These are phyloP conservation scores for Plasmodium vivax DNA, from an alignment of 169 alveolate species.

Conservation along the genomic window DNA sequence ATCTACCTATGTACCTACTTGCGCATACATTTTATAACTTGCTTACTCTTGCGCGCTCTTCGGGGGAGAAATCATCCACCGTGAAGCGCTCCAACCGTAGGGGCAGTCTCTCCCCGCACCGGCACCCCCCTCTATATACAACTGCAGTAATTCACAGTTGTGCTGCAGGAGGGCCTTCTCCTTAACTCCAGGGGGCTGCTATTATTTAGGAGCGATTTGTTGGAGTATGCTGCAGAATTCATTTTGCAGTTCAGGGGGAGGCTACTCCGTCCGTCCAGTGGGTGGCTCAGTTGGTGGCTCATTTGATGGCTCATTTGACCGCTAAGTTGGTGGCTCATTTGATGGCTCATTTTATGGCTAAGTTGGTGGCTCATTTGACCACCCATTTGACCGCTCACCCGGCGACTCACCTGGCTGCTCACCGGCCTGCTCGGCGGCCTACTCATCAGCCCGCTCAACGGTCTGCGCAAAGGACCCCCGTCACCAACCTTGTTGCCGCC, in stretches of 20 bases:
- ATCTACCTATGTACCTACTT: neutral
- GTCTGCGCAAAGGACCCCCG: neutral
- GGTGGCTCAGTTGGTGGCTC: neutral
- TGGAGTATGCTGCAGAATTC: neutral
- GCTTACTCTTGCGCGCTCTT: neutral
- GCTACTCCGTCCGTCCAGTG: neutral
- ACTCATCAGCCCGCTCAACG: neutral
- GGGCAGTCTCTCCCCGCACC: too few species aligned
- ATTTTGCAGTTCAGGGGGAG: neutral
- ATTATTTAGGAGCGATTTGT: conserved; percentile 1
- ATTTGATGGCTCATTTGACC: neutral
- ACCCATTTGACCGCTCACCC: neutral
- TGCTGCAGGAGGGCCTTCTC: conserved; percentile 14
- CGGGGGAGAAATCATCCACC: neutral
- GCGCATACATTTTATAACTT: neutral
- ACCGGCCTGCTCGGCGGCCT: neutral
- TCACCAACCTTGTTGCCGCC: neutral
- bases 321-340: neutral
- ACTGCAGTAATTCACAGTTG: conserved; percentile 48
- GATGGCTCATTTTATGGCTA: neutral
- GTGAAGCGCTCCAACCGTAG: neutral
- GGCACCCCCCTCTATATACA: conserved; percentile 18
- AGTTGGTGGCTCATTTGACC: neutral
- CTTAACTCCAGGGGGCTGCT: neutral
- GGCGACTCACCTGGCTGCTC: neutral